Base-by-base conservation (phyloP, 805 yeast genomes). In the Zygosaccharomyces rouxii region DNA sequence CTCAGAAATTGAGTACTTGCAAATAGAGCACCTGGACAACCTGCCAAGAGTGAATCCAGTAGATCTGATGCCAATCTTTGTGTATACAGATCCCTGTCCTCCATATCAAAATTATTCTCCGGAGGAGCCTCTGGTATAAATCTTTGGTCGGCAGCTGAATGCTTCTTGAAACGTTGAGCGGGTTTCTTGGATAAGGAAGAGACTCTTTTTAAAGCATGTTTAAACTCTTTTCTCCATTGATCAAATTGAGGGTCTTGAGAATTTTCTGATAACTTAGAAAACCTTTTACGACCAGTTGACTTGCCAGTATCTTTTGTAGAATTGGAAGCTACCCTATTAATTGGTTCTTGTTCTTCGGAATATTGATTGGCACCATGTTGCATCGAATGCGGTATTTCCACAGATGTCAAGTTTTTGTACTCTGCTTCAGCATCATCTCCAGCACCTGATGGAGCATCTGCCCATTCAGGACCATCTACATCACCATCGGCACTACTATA, bases 11-110 rank as follows among this genome's bases (percentile, higher is more conserved):
- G 77, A 1, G 95, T 80, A 4, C 94, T 89, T 4, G 89, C 73
- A 49, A 89, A 72, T 49, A 87, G 70, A 0, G 88, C 83, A 2
- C 87, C 84, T 0, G 96, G 90, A 10, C 83, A 74, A 9, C 86
- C 95, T 4, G 85, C 70, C 5, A 78, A 57, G 50, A 87, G 69
- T 23, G 86, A 75, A 28, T 74, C 71, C 10, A 82, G 66, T 39
- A 81, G 55, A 55, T 72, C 74, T 2, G 75, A 70, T 0, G 73
- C 74, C 48, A 66, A 44, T 31, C 50, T 51, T 44, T 60, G 63
- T 2, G 65, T 59, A 42, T 52, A 57, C 37, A 44, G 26, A 42
- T 54, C 57, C 31, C 49, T 52, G 22, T 51, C 57, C 14, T 48
- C 54, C 21, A 14, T 38, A 16, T 41, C 23, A 29, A 21, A 41